Conservation (phyloP, 2,329 filamentous ascomycete species). For the Paecilomyces variotii region DNA sequence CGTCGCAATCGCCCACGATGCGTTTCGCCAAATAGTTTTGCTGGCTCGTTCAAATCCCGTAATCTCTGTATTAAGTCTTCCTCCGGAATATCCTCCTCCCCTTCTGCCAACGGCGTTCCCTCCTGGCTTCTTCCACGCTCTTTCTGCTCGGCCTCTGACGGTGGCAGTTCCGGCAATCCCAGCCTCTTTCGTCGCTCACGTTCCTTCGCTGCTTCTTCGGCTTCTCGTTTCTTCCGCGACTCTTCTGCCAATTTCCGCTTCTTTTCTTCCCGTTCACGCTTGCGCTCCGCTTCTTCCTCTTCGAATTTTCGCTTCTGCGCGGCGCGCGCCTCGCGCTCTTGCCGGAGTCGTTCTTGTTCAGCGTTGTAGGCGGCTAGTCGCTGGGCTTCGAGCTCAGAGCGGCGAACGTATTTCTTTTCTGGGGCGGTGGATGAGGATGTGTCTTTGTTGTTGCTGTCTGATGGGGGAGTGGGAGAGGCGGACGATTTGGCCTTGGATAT, state of each 20-base stretch:
- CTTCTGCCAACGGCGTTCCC: slow-evolving; percentile 25
- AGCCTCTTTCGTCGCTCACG: slow-evolving; percentile 63
- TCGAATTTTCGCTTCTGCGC: slow-evolving; percentile 81
- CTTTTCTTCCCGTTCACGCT: slow-evolving; percentile 70
- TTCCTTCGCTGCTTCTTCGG: slow-evolving; percentile 67
- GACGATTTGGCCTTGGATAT: slow-evolving; percentile 69
- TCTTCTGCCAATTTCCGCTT: slow-evolving; percentile 73
- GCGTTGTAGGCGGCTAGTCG: slow-evolving; percentile 71
- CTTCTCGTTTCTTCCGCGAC: slow-evolving; percentile 59
- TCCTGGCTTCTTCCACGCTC: slow-evolving; percentile 10
- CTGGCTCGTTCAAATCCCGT: slow-evolving; percentile 65
- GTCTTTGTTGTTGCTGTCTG: slow-evolving; percentile 12
- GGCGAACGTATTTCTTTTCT: slow-evolving; percentile 71
- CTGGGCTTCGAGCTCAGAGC: slow-evolving; percentile 76
- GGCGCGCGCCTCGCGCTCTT: slow-evolving; percentile 60
- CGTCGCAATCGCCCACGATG: slow-evolving; percentile 62
- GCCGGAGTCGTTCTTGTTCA: slow-evolving; percentile 68
- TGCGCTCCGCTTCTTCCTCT: slow-evolving; percentile 69
- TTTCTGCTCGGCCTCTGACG: slow-evolving; percentile 35
- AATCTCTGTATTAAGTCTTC: slow-evolving; percentile 62
- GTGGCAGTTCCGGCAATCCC: slow-evolving; percentile 66
- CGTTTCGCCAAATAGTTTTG: slow-evolving; percentile 70
- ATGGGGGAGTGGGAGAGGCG: slow-evolving; percentile 22
- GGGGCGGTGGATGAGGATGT: slow-evolving; percentile 17
- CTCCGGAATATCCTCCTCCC: slow-evolving; percentile 58